phyloP scores from a whole-genome alignment of 768 basidiomycete genomes.

The Tulasnella sp. region DNA sequence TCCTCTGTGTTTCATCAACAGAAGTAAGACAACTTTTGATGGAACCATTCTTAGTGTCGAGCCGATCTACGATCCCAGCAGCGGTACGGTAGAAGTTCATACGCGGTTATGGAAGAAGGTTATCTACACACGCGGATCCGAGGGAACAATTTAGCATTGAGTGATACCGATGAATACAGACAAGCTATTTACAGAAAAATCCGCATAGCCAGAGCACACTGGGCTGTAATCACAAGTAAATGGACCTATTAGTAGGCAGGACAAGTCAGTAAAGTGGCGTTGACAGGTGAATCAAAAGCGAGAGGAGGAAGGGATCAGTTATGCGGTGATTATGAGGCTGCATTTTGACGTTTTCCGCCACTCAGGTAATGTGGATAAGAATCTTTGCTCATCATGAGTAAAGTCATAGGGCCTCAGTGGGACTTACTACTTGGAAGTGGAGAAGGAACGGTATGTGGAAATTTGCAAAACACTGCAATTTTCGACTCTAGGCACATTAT shows the following conservation, averaged over 20 bases:
- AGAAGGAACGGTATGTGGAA: background rate
- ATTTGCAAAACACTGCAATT: background rate
- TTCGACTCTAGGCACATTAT: background rate
- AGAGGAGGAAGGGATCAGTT: too few relatives aligned
- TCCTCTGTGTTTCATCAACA: conserved; percentile 61
- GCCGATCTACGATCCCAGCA: conserved; percentile 66
- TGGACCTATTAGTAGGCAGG: background rate
- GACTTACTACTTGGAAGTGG: background rate
- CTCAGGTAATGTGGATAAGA: conserved; percentile 90
- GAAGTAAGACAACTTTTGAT: conserved; percentile 73
- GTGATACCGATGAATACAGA: too few relatives aligned
- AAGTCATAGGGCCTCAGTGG: background rate
- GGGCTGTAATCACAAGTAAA: background rate
- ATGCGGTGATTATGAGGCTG: too few relatives aligned
- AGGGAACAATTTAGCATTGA: too few relatives aligned
- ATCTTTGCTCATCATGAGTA: conserved; percentile 1
- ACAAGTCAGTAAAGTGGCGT: conserved; percentile 4
- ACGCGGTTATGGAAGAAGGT: too few relatives aligned
- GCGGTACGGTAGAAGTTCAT: conserved; percentile 98
- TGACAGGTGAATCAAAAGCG: too few relatives aligned
- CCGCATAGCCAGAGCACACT: background rate
- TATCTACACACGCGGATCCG: too few relatives aligned
- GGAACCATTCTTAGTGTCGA: conserved; percentile 84
- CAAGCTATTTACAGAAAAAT: background rate
- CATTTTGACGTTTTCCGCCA: background rate